Percentiles rank a stretch among this genome's conserved stretches.
phyloP scores from a whole-genome alignment of 306 rosid genomes.

The Potentilla sterilis region DNA sequence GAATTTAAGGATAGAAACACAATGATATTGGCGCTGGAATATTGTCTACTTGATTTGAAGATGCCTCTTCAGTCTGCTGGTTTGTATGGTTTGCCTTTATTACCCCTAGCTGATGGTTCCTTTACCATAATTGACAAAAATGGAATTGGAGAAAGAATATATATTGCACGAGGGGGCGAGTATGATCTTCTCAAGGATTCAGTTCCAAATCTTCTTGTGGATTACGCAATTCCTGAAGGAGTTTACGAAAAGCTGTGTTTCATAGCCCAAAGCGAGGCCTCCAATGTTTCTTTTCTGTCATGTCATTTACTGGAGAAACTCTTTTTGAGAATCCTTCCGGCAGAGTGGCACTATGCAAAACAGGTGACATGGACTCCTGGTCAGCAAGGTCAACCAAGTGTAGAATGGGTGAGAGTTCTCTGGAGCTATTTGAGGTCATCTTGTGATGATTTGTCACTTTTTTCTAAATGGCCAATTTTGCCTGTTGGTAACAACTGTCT shows the following conservation, averaged over 20 bases:
- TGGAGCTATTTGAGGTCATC: constrained; percentile 82
- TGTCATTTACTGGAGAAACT: constrained; percentile 86
- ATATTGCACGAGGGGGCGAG: constrained; percentile 78
- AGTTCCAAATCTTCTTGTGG: constrained; percentile 73
- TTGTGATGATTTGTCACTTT: constrained; percentile 68
- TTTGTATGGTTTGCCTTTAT: constrained; percentile 70
- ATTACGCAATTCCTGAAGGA: constrained; percentile 58
- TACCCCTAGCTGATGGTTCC: constrained; percentile 88
- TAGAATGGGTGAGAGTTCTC: constrained; percentile 84
- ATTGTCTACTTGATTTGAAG: constrained; percentile 84
- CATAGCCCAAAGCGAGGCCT: constrained; percentile 61
- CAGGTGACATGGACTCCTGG: constrained; percentile 84
- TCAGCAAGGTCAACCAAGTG: constrained; percentile 83
- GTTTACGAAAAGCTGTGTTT: constrained; percentile 70
- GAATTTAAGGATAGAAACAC: constrained; percentile 78
- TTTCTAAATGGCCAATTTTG: constrained; percentile 89
- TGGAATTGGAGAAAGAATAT: constrained; percentile 84
- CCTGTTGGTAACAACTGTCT: constrained; percentile 72
- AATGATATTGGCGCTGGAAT: constrained; percentile 79
- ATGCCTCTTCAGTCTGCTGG: constrained; percentile 59
- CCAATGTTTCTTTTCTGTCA: constrained; percentile 80
- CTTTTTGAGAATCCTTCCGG: constrained; percentile 73
- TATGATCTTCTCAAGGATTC: constrained; percentile 87
- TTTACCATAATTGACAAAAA: constrained; percentile 69
- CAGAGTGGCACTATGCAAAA: constrained; percentile 84